phyloP scores from a whole-genome alignment of 345 rosid species.

The Murraya paniculata region DNA sequence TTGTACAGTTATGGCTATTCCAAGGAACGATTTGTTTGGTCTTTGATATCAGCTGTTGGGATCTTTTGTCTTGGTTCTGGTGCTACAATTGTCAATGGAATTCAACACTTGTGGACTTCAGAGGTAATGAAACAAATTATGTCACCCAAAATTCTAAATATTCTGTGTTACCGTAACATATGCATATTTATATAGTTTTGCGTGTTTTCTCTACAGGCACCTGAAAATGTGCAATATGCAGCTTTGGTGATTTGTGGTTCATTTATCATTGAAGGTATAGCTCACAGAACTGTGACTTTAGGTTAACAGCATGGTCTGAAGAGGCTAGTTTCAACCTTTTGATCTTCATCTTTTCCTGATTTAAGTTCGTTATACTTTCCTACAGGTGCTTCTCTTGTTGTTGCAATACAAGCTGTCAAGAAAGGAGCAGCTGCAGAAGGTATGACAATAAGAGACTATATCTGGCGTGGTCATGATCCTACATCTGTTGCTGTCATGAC shows the following conservation, averaged over 20 bases:
- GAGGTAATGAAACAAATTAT: conserved; percentile 38
- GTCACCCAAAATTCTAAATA: background rate
- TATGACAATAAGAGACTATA: conserved; percentile 78
- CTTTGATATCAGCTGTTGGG: conserved; percentile 98
- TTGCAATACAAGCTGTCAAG: conserved; percentile 95
- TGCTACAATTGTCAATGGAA: conserved; percentile 91
- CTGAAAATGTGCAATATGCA: conserved; percentile 75
- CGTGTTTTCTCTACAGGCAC: conserved; percentile 58
- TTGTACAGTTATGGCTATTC: conserved; percentile 88
- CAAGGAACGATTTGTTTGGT: conserved; percentile 98
- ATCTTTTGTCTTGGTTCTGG: conserved; percentile 99
- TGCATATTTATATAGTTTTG: conserved; percentile 15
- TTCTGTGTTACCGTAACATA: background rate
- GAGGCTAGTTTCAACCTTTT: background rate
- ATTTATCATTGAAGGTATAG: conserved; percentile 82
- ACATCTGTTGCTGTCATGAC: conserved; percentile 99
- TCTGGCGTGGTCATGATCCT: conserved; percentile 99
- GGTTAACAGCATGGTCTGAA: background rate
- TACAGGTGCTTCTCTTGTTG: conserved; percentile 90
- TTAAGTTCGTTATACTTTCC: conserved; percentile 11
- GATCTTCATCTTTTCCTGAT: conserved; percentile 7
- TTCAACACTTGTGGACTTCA: conserved; percentile 85
- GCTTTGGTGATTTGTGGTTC: conserved; percentile 97
- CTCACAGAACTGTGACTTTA: background rate
- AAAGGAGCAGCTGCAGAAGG: conserved; percentile 98